Evolutionary conservation across 2,329 filamentous ascomycete species (phyloP).

Genomic region (Fusarium lyarnte): DNA sequence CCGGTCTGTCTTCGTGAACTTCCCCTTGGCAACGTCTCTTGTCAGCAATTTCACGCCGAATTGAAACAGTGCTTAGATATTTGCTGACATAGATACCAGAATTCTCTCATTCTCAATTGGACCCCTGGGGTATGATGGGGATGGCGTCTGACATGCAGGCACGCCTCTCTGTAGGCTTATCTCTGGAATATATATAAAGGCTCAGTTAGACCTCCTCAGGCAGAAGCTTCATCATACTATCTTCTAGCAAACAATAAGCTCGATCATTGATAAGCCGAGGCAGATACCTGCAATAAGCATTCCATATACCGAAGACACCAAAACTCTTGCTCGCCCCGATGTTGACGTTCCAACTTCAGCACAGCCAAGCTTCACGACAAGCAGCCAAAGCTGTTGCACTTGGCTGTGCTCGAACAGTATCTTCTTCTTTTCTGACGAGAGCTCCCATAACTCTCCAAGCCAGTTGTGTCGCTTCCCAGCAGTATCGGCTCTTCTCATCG

Average conservation of each 20-base stretch:
- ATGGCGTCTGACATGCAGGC: constrained; percentile 3
- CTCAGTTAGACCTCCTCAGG: constrained; percentile 18
- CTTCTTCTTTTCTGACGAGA: constrained; percentile 23
- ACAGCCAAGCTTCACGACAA: constrained; percentile 38
- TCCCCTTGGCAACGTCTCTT: constrained; percentile 12
- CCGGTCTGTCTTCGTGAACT: constrained; percentile 40
- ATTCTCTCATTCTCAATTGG: neutral
- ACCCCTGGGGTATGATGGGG: constrained; percentile 1
- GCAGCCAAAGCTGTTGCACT: constrained; percentile 39
- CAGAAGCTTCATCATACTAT: constrained; percentile 14
- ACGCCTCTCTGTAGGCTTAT: constrained; percentile 15
- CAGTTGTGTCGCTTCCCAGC: constrained; percentile 24
- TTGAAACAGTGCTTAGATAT: constrained; percentile 2
- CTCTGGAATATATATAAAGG: constrained; percentile 32
- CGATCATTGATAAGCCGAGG: neutral
- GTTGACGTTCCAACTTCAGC: constrained; percentile 43
- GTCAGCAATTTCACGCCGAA: constrained; percentile 16
- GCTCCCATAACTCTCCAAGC: constrained; percentile 22
- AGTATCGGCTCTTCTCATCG: constrained; percentile 58
- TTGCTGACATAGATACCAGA: constrained; percentile 5
- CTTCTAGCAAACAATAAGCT: constrained; percentile 9
- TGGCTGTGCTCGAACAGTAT: constrained; percentile 28
- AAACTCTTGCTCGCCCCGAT: constrained; percentile 30
- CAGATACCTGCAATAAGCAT: constrained; percentile 4
- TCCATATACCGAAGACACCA: constrained; percentile 9